Evolutionary conservation across 176 grass and related monocot genomes (phyloP).

Genomic region (Bolboschoenus planiculmis): DNA sequence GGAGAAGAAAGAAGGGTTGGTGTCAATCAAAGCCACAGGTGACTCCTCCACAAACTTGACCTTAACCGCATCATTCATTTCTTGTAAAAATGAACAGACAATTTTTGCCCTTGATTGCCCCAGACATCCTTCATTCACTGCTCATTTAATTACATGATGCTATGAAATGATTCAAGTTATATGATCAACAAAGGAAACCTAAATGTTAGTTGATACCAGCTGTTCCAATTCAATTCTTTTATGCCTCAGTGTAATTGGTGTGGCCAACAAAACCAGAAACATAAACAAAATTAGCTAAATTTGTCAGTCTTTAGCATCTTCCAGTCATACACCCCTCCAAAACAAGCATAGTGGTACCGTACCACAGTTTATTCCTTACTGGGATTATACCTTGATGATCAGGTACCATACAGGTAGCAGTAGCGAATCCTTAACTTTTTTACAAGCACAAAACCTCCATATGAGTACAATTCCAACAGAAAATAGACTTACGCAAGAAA

Average conservation of each 20-base stretch:
- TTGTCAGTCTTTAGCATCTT: not conserved
- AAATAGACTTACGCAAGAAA: constrained; percentile 59
- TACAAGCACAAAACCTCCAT: not conserved
- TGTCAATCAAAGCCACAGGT: constrained; percentile 56
- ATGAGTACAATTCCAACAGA: not conserved
- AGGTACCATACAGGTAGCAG: not conserved
- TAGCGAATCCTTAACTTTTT: not conserved
- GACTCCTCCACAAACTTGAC: constrained; percentile 94
- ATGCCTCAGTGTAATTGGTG: not conserved
- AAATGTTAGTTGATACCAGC: not conserved
- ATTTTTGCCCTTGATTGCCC: constrained; percentile 87
- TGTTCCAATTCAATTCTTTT: not conserved
- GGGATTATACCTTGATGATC: not conserved
- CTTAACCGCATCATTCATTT: constrained; percentile 95
- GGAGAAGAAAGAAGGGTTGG: constrained; percentile 71
- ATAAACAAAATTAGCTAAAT: not conserved
- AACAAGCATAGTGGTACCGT: not conserved
- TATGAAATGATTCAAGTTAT: not conserved
- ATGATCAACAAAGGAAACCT: not conserved
- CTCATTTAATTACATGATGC: constrained; percentile 13
- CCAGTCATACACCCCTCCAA: not conserved
- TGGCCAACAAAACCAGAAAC: not conserved
- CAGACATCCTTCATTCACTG: constrained; percentile 78
- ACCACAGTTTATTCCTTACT: not conserved
- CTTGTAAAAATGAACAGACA: constrained; percentile 84